These are phyloP conservation scores for Pleomassaria siparia DNA, from an alignment of 2,329 filamentous ascomycete species.

Conservation along the genomic window DNA sequence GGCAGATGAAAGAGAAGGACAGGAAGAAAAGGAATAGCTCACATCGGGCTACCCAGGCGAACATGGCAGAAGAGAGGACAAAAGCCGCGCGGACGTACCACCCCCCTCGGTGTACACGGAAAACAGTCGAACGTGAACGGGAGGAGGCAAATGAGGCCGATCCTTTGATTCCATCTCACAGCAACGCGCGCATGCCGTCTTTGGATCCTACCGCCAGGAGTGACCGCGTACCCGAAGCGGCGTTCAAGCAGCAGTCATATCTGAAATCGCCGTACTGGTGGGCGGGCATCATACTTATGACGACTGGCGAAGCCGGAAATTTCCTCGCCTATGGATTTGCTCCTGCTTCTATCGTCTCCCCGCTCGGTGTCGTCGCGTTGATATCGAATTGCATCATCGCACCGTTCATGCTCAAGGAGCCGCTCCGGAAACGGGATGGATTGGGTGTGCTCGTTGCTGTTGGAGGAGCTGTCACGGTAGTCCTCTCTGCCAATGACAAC, in stretches of 20 bases:
- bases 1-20: slow-evolving; percentile 50
- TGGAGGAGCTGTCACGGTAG: slow-evolving; percentile 85
- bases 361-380: slow-evolving; percentile 92
- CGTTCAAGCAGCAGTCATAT: slow-evolving; percentile 67
- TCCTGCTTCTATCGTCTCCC: slow-evolving; percentile 94
- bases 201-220: slow-evolving; percentile 44
- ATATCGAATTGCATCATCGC: slow-evolving; percentile 97
- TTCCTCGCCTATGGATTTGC: slow-evolving; percentile 98
- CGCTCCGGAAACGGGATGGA: slow-evolving; percentile 80
- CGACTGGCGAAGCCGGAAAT: slow-evolving; percentile 89
- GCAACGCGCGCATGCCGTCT: slow-evolving; percentile 24
- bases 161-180: slow-evolving; percentile 23
- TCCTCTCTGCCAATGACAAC: slow-evolving; percentile 83
- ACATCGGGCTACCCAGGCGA: slow-evolving; percentile 50
- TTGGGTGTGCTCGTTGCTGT: slow-evolving; percentile 87
- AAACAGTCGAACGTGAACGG: background rate
- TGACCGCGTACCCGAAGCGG: slow-evolving; percentile 40
- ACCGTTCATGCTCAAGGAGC: slow-evolving; percentile 88
- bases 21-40: slow-evolving; percentile 27
- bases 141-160: slow-evolving; percentile 23
- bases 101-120: slow-evolving; percentile 7
- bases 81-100: slow-evolving; percentile 10
- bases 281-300: slow-evolving; percentile 90
- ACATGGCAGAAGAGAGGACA: slow-evolving; percentile 35
- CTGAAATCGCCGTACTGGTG: slow-evolving; percentile 95